Percentiles rank a stretch among this genome's conserved stretches.
Evolutionary conservation across 768 basidiomycete species (phyloP).

Genomic region (Rhizopogon roseolus): DNA sequence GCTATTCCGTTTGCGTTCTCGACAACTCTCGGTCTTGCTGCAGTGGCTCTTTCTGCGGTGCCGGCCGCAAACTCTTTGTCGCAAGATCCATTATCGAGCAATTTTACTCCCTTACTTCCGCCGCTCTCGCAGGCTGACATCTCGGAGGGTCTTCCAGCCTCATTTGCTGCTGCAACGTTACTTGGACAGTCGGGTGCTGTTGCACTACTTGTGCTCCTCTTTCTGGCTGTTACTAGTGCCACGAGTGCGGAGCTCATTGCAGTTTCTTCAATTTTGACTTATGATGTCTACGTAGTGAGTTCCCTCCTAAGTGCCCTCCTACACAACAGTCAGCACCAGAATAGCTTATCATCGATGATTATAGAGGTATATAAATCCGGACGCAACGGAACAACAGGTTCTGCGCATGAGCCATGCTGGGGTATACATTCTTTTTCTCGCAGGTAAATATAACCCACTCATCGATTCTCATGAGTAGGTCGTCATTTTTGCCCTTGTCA

Average conservation of each 20-base stretch:
- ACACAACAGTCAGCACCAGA: not conserved
- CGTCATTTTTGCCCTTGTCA: constrained; percentile 64
- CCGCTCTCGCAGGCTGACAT: constrained; percentile 57
- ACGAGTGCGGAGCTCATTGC: constrained; percentile 91
- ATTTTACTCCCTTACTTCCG: constrained; percentile 35
- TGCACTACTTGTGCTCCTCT: constrained; percentile 74
- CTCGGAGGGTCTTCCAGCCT: constrained; percentile 83
- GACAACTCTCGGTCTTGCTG: constrained; percentile 83
- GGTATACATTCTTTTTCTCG: constrained; percentile 29
- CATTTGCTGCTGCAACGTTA: constrained; percentile 79
- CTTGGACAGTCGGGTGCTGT: constrained; percentile 78
- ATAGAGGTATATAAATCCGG: constrained; percentile 75
- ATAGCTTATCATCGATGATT: not conserved
- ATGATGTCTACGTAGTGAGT: constrained; percentile 75
- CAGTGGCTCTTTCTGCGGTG: constrained; percentile 67
- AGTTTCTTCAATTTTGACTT: constrained; percentile 77
- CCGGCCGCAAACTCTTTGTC: constrained; percentile 22
- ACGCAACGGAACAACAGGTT: constrained; percentile 71
- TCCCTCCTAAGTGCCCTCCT: not conserved
- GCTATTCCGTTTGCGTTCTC: constrained; percentile 85
- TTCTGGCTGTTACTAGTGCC: constrained; percentile 83
- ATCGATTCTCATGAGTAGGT: constrained; percentile 36
- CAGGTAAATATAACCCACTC: not conserved
- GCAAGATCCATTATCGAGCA: constrained; percentile 45
- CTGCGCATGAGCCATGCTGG: constrained; percentile 63